These are phyloP conservation scores for Camelina sativa DNA, from an alignment of 345 rosid species.

Conservation along the genomic window DNA sequence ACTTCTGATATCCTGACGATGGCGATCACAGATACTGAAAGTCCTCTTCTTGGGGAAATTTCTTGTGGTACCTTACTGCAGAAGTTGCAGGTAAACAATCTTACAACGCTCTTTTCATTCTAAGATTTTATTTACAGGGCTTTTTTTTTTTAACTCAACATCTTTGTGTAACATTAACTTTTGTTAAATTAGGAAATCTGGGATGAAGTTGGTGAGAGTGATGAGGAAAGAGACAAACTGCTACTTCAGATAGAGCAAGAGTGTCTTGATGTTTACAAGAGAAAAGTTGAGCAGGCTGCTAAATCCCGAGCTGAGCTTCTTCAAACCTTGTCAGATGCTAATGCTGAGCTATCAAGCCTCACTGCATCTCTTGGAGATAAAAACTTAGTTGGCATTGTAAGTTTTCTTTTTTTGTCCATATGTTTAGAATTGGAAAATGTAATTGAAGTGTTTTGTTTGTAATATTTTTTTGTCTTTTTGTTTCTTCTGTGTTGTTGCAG, in stretches of 20 bases:
- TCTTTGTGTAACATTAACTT: constrained; percentile 14
- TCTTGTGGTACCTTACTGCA: constrained; percentile 91
- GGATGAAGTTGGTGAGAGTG: constrained; percentile 99
- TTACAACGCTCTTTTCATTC: not conserved
- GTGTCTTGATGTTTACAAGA: constrained; percentile 92
- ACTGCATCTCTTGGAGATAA: constrained; percentile 88
- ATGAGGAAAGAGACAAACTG: constrained; percentile 89
- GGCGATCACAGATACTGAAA: constrained; percentile 71
- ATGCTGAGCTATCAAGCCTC: constrained; percentile 80
- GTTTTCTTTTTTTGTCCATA: constrained; percentile 30
- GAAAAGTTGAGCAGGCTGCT: constrained; percentile 88
- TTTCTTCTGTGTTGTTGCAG: constrained; percentile 47
- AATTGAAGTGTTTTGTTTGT: not conserved
- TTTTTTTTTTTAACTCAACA: not conserved
- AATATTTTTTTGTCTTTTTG: constrained; percentile 3
- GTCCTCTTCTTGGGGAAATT: constrained; percentile 86
- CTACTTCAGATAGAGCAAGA: constrained; percentile 96
- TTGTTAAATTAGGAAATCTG: constrained; percentile 71
- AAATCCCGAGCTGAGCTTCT: constrained; percentile 92
- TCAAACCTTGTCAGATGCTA: constrained; percentile 83
- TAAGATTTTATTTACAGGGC: not conserved
- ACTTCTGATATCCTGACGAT: constrained; percentile 50
- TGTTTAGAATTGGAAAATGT: constrained; percentile 21
- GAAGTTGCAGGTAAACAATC: constrained; percentile 75
- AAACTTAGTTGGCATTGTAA: constrained; percentile 68